Evolutionary conservation across 768 basidiomycete genomes (phyloP).

Genomic region (Russula sp.): DNA sequence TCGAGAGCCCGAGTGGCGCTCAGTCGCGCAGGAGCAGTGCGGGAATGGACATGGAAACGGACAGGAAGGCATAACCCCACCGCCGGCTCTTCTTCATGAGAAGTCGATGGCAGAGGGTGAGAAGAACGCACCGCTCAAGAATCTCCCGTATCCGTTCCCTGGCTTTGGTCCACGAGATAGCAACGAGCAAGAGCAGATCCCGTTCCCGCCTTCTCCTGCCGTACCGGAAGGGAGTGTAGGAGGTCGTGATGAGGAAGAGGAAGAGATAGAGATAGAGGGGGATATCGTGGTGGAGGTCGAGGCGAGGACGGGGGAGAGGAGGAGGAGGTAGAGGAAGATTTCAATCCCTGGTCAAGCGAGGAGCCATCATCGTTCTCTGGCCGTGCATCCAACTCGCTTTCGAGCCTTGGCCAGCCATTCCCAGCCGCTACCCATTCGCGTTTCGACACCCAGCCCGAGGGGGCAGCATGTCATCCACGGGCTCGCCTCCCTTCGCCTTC

Average conservation of each 20-base stretch:
- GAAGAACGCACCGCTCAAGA: slow-evolving; percentile 50
- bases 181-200: slow-evolving; percentile 58
- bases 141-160: slow-evolving; percentile 69
- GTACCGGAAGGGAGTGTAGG: slow-evolving; percentile 39
- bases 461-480: slow-evolving; percentile 43
- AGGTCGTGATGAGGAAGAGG: slow-evolving; percentile 32
- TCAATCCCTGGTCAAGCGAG: slow-evolving; percentile 40
- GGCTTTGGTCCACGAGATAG: slow-evolving; percentile 50
- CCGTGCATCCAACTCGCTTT: slow-evolving; percentile 56
- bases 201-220: slow-evolving; percentile 74
- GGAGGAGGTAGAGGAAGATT: slow-evolving; percentile 38
- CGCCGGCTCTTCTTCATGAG: slow-evolving; percentile 41
- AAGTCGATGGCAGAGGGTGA: slow-evolving; percentile 38
- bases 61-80: slow-evolving; percentile 30
- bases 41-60: slow-evolving; percentile 3
- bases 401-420: slow-evolving; percentile 76
- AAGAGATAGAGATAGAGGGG: slow-evolving; percentile 30
- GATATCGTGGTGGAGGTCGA: slow-evolving; percentile 41
- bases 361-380: slow-evolving; percentile 63
- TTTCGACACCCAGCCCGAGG: slow-evolving; percentile 55
- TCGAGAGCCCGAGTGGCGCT: slow-evolving; percentile 49
- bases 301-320: slow-evolving; percentile 44
- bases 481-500: slow-evolving; percentile 34
- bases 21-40: slow-evolving; percentile 31
- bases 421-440: slow-evolving; percentile 67